Percentiles rank a stretch among this genome's conserved stretches.
Conservation (phyloP, 2,329 filamentous ascomycete genomes). For the Claviceps pusilla region DNA sequence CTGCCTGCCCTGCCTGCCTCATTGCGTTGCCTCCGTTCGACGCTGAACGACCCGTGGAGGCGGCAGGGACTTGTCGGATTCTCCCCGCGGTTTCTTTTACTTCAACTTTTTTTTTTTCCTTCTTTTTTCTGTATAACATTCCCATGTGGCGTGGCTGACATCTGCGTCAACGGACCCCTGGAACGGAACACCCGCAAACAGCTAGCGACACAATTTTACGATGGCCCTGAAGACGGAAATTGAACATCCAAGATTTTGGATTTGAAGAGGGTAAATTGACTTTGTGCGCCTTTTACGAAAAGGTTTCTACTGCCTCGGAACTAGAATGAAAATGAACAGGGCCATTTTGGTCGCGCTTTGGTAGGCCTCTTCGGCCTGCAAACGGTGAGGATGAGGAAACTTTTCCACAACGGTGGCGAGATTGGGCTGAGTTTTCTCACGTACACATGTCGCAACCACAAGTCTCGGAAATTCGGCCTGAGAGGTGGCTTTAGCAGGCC, state of each 20-base stretch:
- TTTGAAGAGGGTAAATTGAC: too few species aligned
- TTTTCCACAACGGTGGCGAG: too few species aligned
- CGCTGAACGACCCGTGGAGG: too few species aligned
- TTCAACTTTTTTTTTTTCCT: too few species aligned
- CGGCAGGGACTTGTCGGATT: too few species aligned
- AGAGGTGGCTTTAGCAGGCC: neutral
- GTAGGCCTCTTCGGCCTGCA: neutral
- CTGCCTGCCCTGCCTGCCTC: too few species aligned
- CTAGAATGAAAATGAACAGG: neutral
- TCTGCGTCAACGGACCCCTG: neutral
- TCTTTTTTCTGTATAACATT: neutral
- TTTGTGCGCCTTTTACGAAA: too few species aligned
- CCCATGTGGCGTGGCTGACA: neutral
- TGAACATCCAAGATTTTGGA: neutral
- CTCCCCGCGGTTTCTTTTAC: too few species aligned
- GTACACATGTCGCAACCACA: neutral
- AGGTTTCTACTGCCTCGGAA: too few species aligned
- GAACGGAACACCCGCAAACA: neutral
- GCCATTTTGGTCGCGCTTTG: neutral
- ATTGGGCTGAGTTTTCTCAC: too few species aligned
- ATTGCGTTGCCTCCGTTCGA: too few species aligned
- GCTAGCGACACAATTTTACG: neutral
- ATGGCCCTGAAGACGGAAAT: neutral
- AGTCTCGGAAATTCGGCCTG: neutral
- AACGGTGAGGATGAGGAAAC: neutral